phyloP scores from a whole-genome alignment of 1,284 basidiomycete species.

The Mycena sp. region DNA sequence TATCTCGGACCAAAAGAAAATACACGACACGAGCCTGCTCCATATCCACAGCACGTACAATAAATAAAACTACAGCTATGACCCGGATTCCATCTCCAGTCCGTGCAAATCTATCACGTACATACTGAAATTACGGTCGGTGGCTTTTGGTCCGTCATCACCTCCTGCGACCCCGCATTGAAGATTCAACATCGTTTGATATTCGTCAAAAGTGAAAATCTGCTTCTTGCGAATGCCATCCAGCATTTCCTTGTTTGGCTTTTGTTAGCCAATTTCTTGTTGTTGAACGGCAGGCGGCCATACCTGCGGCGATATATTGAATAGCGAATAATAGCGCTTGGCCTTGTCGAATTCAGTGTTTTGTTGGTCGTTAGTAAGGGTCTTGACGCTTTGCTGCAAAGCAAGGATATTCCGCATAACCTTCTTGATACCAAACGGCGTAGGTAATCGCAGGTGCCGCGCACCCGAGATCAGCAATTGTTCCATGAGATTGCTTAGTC shows the following conservation, averaged over 20 bases:
- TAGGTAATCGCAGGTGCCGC: constrained; percentile 77
- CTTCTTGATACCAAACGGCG: constrained; percentile 87
- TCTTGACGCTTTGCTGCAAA: constrained; percentile 92
- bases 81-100: constrained; percentile 71
- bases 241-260: constrained; percentile 73
- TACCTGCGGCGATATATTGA: constrained; percentile 80
- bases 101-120: constrained; percentile 87
- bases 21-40: background rate
- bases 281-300: constrained; percentile 15
- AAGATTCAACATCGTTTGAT: constrained; percentile 88
- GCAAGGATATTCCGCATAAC: constrained; percentile 92
- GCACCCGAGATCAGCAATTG: constrained; percentile 84
- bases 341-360: constrained; percentile 82
- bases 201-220: constrained; percentile 88
- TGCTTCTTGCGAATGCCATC: constrained; percentile 73
- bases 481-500: constrained; percentile 90
- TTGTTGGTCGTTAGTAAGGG: constrained; percentile 70
- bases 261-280: background rate
- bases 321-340: constrained; percentile 87
- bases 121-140: constrained; percentile 79
- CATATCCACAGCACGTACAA: background rate
- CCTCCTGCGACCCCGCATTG: constrained; percentile 85
- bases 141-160: constrained; percentile 61
- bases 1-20: constrained; percentile 3
- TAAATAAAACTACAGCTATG: constrained; percentile 28